Percentiles rank a stretch among this genome's conserved stretches.
Conservation (phyloP, 805 yeast species). For the Metschnikowia baotianmanensis region DNA sequence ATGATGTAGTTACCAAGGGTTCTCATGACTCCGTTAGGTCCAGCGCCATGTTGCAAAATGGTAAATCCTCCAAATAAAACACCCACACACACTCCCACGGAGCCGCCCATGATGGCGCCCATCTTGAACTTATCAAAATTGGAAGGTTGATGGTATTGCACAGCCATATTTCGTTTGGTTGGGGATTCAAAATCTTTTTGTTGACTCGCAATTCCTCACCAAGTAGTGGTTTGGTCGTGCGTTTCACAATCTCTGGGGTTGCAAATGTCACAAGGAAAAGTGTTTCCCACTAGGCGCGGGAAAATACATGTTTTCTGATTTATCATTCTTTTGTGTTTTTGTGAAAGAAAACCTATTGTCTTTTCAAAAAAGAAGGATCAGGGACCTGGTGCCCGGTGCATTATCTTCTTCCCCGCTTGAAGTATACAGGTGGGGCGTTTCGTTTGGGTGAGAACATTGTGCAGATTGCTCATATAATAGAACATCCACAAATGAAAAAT, state of each 20-base stretch:
- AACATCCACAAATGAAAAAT: no score
- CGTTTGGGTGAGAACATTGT: no score
- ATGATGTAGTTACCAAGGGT: conserved; percentile 94
- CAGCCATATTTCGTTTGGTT: conserved; percentile 19
- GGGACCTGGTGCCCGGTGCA: no score
- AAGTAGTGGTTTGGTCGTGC: conserved; percentile 4
- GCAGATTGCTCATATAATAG: no score
- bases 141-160: conserved; percentile 58
- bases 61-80: conserved; percentile 92
- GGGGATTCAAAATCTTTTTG: not conserved
- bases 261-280: not conserved
- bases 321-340: not conserved
- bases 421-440: no score
- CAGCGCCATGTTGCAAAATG: conserved; percentile 91
- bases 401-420: no score
- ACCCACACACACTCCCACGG: conserved; percentile 93
- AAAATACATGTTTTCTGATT: not conserved
- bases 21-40: conserved; percentile 95
- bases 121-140: conserved; percentile 95
- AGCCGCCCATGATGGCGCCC: conserved; percentile 96
- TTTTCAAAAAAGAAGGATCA: no score
- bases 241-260: not conserved
- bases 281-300: not conserved
- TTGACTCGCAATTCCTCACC: not conserved
- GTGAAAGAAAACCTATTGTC: not conserved